Percentiles rank a stretch among this genome's conserved stretches.
phyloP scores from a whole-genome alignment of 2,329 filamentous ascomycete species.

The Aspergillus quadricinctus region DNA sequence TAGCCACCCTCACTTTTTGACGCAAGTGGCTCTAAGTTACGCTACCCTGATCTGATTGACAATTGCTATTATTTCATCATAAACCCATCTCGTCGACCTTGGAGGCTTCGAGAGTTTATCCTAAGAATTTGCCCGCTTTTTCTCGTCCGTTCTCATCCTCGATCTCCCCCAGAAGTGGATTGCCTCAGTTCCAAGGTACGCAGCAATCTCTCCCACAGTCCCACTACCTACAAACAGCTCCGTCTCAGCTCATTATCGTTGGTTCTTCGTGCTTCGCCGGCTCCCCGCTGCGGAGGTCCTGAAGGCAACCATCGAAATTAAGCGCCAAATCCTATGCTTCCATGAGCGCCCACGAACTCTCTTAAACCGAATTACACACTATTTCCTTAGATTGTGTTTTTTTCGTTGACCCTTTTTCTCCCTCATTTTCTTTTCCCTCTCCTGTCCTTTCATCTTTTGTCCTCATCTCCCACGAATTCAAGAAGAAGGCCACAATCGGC shows the following conservation, averaged over 20 bases:
- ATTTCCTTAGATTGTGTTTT: not conserved
- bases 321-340: conserved; percentile 1
- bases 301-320: conserved; percentile 8
- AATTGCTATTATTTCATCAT: not conserved
- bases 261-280: not conserved
- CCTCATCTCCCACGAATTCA: not conserved
- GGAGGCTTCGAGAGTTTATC: not conserved
- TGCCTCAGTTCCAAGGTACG: not conserved
- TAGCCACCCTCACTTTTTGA: conserved; percentile 22
- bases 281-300: conserved; percentile 6
- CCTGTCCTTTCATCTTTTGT: not conserved
- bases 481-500: not conserved
- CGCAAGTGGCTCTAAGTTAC: conserved; percentile 22
- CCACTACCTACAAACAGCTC: not conserved
- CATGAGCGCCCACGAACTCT: not conserved
- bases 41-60: not conserved
- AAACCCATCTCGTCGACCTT: not conserved
- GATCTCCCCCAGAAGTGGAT: not conserved
- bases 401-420: not conserved
- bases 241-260: not conserved
- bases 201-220: not conserved
- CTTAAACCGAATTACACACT: not conserved
- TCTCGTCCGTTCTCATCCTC: not conserved
- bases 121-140: not conserved
- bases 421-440: conserved; percentile 1